These are phyloP conservation scores for Backusella parvicylindrica DNA, from an alignment of 192 early-diverging fungal species.

Conservation along the genomic window DNA sequence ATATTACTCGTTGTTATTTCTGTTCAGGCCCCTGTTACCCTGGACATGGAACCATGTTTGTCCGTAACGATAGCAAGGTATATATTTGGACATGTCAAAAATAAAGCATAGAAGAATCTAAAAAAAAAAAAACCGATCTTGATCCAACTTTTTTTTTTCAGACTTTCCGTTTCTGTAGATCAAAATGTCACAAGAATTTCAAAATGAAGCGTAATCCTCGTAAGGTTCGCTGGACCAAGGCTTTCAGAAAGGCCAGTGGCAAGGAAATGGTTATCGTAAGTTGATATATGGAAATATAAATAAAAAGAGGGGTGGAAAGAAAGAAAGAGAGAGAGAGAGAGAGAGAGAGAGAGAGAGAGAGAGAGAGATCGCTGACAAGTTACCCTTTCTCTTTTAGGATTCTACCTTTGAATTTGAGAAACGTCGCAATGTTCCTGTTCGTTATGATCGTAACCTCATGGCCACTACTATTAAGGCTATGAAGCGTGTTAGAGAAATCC, in stretches of 20 bases:
- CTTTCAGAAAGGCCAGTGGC: slow-evolving; percentile 96
- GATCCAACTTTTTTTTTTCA: slow-evolving; percentile 24
- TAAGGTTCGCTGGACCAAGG: slow-evolving; percentile 99
- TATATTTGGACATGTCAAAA: not conserved
- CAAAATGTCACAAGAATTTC: slow-evolving; percentile 99
- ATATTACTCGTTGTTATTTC: slow-evolving; percentile 99
- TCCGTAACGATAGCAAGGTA: slow-evolving; percentile 96
- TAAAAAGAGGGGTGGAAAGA: not conserved
- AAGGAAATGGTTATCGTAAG: slow-evolving; percentile 99
- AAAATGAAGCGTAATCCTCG: slow-evolving; percentile 99
- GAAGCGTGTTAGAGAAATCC: slow-evolving; percentile 96
- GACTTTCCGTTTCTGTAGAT: slow-evolving; percentile 94
- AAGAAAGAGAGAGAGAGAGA: not conserved
- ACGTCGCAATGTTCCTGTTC: slow-evolving; percentile 94
- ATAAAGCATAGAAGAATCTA: not conserved
- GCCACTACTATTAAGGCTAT: slow-evolving; percentile 96
- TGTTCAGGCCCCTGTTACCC: slow-evolving; percentile 96
- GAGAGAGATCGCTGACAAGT: not conserved
- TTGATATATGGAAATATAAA: slow-evolving; percentile 2
- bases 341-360: not conserved
- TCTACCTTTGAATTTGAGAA: slow-evolving; percentile 98
- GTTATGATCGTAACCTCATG: slow-evolving; percentile 97
- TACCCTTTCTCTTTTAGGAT: slow-evolving; percentile 64
- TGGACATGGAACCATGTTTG: slow-evolving; percentile 98
- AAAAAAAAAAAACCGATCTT: not conserved